Evolutionary conservation across 1,284 basidiomycete species (phyloP).

Genomic region (Leccinum fallax): DNA sequence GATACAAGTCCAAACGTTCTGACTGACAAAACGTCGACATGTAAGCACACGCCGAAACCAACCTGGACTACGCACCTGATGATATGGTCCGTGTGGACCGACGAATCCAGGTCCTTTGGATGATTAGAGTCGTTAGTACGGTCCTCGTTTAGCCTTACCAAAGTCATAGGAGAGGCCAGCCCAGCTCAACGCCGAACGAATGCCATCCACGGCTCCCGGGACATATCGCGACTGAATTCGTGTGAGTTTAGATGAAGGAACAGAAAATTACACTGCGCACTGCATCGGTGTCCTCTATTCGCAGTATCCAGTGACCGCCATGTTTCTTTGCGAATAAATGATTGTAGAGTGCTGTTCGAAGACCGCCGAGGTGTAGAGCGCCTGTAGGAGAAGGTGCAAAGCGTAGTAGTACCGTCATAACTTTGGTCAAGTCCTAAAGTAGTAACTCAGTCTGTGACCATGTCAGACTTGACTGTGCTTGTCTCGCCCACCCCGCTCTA

Average conservation of each 20-base stretch:
- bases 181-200: slow-evolving; percentile 83
- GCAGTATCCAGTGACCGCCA: slow-evolving; percentile 86
- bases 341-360: slow-evolving; percentile 96
- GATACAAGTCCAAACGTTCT: slow-evolving; percentile 86
- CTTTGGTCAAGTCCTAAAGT: neutral
- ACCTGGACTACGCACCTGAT: slow-evolving; percentile 58
- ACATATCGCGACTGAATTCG: slow-evolving; percentile 70
- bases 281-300: slow-evolving; percentile 93
- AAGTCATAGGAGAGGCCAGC: slow-evolving; percentile 93
- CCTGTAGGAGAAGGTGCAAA: slow-evolving; percentile 99
- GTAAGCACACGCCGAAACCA: neutral
- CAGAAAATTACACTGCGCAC: slow-evolving; percentile 11
- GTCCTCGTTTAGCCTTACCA: slow-evolving; percentile 50
- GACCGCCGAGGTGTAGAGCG: slow-evolving; percentile 89
- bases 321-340: slow-evolving; percentile 82
- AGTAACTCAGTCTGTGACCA: slow-evolving; percentile 7
- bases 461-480: slow-evolving; percentile 39
- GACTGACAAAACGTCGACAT: slow-evolving; percentile 55
- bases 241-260: slow-evolving; percentile 1
- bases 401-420: slow-evolving; percentile 57
- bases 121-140: neutral
- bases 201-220: slow-evolving; percentile 81
- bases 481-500: slow-evolving; percentile 35
- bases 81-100: slow-evolving; percentile 79
- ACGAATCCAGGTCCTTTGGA: slow-evolving; percentile 70